phyloP scores from a whole-genome alignment of 768 basidiomycete species.

The Rhodotorula toruloides region DNA sequence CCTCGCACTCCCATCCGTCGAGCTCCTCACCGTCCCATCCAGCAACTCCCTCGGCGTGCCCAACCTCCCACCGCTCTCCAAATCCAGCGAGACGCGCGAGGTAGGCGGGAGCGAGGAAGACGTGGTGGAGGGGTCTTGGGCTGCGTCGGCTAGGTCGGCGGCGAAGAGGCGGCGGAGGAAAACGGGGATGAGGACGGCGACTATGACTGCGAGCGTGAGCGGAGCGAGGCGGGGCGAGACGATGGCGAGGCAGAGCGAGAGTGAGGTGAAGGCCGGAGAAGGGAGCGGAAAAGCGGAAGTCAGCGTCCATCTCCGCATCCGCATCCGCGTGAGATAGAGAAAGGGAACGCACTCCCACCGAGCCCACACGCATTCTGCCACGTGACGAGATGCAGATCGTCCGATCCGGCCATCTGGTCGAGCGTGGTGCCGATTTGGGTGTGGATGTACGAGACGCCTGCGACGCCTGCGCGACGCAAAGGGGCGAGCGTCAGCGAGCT shows the following conservation, averaged over 20 bases:
- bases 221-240: too few species aligned
- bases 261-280: neutral
- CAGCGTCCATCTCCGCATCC: too few species aligned
- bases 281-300: neutral
- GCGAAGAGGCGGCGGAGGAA: constrained; percentile 17
- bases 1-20: constrained; percentile 18
- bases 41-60: neutral
- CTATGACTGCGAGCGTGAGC: constrained; percentile 8
- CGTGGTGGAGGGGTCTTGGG: constrained; percentile 1
- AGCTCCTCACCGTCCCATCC: constrained; percentile 4
- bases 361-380: constrained; percentile 31
- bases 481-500: neutral
- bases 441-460: constrained; percentile 88
- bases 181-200: constrained; percentile 36
- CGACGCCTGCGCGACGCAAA: constrained; percentile 50
- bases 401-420: constrained; percentile 89
- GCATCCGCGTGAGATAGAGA: too few species aligned
- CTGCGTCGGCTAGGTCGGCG: constrained; percentile 27
- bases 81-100: constrained; percentile 6
- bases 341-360: constrained; percentile 27
- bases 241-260: neutral
- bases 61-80: too few species aligned
- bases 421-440: constrained; percentile 74
- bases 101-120: constrained; percentile 9
- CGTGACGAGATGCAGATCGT: constrained; percentile 79